Base-by-base conservation (phyloP, 495 filamentous ascomycete species). In the Evernia prunastri region DNA sequence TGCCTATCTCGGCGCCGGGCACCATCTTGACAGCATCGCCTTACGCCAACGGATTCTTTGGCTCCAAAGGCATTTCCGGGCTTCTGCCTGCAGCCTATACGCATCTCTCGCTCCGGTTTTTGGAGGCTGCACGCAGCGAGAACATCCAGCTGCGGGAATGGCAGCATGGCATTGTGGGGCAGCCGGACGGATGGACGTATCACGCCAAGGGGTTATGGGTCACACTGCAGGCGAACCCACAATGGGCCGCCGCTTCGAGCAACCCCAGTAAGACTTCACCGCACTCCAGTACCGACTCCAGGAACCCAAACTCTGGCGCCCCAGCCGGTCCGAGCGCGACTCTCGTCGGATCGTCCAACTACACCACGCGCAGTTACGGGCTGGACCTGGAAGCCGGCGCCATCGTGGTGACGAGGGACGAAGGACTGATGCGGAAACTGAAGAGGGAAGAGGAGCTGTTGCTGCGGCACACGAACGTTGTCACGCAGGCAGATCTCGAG, bases 181-280 rank as follows among this genome's bases (percentile, higher is more conserved):
- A 91, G 69, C 85, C 86, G 1, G 87, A 79, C 23, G 95, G 90
- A 3, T 99, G 94, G 94, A 96, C 92, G 0, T 99, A 99, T 72
- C 94, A 99, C 70, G 94, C 94, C 57, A 99, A 99, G 75, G 94
- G 94, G 0, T 78, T 98, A 3, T 98, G 94, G 94, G 81, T 96
- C 29, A 91, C 90, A 0, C 74, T 97, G 33, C 43, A 25, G 6
- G 23, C 25, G 15, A 17, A 31, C 20, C 15, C 11, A 33, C 27
- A 20, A 33, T 17, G 5, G 17, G 18, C 1, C 27, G 10, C 51
- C 0, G 13, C 51, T 6, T 54, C 29, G 51, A 20, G 18, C 17
- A 33, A 27, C 20, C 9, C 51, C 15, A 54, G 33, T 1, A 20
- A 54, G 5, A 7, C 51, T 33, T 54, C 51, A 6, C 33, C 51